These are phyloP conservation scores for Paspalum notatum DNA, from an alignment of 176 grass and related monocot species.

Conservation along the genomic window DNA sequence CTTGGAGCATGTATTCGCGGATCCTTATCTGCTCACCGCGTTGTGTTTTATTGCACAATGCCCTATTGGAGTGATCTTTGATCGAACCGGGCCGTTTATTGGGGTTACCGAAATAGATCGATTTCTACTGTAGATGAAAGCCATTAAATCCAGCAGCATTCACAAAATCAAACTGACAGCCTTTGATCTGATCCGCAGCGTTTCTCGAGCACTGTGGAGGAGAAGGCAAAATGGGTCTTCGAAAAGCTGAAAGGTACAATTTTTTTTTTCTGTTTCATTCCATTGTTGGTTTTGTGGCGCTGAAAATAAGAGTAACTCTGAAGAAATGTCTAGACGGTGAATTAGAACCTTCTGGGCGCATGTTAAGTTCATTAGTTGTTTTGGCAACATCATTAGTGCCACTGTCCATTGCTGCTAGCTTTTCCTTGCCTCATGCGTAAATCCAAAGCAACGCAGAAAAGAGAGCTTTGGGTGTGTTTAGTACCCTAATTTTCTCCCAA, in stretches of 20 bases:
- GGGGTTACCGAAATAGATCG: background rate
- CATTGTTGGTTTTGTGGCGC: slow-evolving; percentile 11
- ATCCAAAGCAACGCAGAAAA: slow-evolving; percentile 39
- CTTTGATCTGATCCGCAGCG: slow-evolving; percentile 56
- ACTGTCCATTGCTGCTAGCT: slow-evolving; percentile 23
- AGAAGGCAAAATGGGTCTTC: slow-evolving; percentile 98
- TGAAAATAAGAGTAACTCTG: slow-evolving; percentile 7
- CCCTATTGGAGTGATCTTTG: background rate
- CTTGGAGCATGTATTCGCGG: background rate
- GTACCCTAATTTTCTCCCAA: no score
- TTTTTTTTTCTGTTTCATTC: slow-evolving; percentile 2
- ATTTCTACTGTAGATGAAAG: background rate
- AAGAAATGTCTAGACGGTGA: slow-evolving; percentile 36
- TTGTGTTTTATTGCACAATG: background rate
- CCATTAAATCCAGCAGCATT: slow-evolving; percentile 11
- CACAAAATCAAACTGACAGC: background rate
- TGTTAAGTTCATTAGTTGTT: slow-evolving; percentile 34
- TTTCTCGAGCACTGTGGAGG: slow-evolving; percentile 86
- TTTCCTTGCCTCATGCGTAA: slow-evolving; percentile 48
- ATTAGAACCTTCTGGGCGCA: slow-evolving; percentile 20
- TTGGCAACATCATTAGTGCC: slow-evolving; percentile 40
- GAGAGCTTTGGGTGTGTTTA: no score
- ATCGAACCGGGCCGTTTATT: background rate
- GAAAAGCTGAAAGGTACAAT: slow-evolving; percentile 94
- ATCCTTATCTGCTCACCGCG: slow-evolving; percentile 1